These are phyloP conservation scores for Coemansia sp. DNA, from an alignment of 192 early-diverging fungal genomes.

Conservation along the genomic window DNA sequence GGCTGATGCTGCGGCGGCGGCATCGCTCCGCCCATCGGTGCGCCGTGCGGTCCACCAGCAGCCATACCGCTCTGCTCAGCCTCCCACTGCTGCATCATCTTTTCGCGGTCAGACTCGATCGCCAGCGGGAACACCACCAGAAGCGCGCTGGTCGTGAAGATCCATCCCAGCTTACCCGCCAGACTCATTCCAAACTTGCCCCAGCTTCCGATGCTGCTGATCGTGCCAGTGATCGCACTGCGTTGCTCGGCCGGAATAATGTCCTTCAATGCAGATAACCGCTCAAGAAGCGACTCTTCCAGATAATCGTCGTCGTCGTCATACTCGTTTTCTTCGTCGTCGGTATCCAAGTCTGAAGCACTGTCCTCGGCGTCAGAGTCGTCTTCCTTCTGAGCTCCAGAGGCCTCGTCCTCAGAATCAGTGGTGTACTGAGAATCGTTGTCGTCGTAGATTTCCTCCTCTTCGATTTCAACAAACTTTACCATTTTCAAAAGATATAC, in stretches of 20 bases:
- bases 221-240: constrained; percentile 59
- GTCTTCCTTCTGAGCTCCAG: constrained; percentile 24
- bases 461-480: constrained; percentile 48
- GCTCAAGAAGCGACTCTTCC: constrained; percentile 81
- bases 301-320: constrained; percentile 67
- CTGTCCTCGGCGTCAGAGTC: constrained; percentile 27
- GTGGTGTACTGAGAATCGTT: constrained; percentile 53
- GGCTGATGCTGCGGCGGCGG: neutral
- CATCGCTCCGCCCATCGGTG: constrained; percentile 12
- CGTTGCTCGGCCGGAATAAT: constrained; percentile 80
- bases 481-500: constrained; percentile 31
- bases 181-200: constrained; percentile 61
- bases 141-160: constrained; percentile 82
- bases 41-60: neutral
- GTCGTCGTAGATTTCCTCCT: constrained; percentile 40
- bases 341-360: constrained; percentile 54
- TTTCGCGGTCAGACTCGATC: constrained; percentile 84
- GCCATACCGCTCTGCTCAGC: constrained; percentile 53
- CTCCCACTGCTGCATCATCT: constrained; percentile 83
- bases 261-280: constrained; percentile 81
- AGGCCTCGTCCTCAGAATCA: constrained; percentile 20
- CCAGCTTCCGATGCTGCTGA: constrained; percentile 60
- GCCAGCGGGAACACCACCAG: constrained; percentile 84
- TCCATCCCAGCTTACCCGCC: constrained; percentile 84
- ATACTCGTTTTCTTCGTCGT: constrained; percentile 67